These are phyloP conservation scores for Blastobotrys malaysiensis DNA, from an alignment of 1,139 yeast genomes.

Conservation along the genomic window DNA sequence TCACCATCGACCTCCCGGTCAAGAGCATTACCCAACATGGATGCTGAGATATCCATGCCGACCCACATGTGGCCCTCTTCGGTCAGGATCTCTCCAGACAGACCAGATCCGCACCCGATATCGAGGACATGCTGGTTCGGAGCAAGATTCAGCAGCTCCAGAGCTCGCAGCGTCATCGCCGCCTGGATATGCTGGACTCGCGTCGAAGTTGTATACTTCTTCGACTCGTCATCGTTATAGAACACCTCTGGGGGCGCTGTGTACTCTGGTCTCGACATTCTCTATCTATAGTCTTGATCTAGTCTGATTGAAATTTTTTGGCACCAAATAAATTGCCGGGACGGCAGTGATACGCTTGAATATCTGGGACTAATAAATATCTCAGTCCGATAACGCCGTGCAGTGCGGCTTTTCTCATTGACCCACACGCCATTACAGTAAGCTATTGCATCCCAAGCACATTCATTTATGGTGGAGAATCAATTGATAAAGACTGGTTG, in stretches of 20 bases:
- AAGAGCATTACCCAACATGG: conserved; percentile 91
- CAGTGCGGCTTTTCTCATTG: neutral
- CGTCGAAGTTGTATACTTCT: conserved; percentile 83
- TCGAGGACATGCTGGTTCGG: conserved; percentile 70
- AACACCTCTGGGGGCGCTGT: conserved; percentile 97
- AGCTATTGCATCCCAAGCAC: too few species aligned
- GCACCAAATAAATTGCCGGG: neutral
- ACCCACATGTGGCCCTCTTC: conserved; percentile 95
- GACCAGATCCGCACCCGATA: conserved; percentile 96
- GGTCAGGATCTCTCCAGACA: conserved; percentile 87
- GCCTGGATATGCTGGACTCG: conserved; percentile 99
- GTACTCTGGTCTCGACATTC: conserved; percentile 97
- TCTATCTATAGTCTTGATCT: conserved; percentile 1
- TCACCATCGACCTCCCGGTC: conserved; percentile 95
- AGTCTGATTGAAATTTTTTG: neutral
- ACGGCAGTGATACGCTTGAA: neutral
- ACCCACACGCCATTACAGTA: too few species aligned
- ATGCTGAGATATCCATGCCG: conserved; percentile 95
- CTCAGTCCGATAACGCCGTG: neutral
- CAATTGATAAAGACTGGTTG: too few species aligned
- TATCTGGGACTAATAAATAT: neutral
- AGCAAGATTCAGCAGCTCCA: conserved; percentile 73
- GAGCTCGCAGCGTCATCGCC: conserved; percentile 89
- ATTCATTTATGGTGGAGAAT: too few species aligned
- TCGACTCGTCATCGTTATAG: conserved; percentile 84